phyloP scores from a whole-genome alignment of 192 early-diverging fungal species.

The Entomortierella chlamydospora region DNA sequence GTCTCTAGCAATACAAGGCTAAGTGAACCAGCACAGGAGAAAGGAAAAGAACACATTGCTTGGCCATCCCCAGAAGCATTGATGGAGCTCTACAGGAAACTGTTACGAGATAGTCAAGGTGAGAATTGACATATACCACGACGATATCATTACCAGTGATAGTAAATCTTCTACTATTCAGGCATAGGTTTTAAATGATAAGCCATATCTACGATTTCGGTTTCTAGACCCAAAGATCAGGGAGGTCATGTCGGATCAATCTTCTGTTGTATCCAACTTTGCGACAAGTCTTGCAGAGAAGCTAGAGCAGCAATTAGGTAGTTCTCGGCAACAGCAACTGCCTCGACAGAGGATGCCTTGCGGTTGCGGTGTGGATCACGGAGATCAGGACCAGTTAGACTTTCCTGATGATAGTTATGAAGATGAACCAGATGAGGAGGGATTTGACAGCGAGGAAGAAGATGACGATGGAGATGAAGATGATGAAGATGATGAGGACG shows the following conservation, averaged over 20 bases:
- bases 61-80: constrained; percentile 31
- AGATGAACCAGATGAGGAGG: constrained; percentile 36
- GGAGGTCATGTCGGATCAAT: constrained; percentile 23
- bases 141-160: too few relatives aligned
- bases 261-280: constrained; percentile 32
- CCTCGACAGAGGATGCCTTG: constrained; percentile 4
- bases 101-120: constrained; percentile 44
- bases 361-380: constrained; percentile 22
- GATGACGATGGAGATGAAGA: constrained; percentile 25
- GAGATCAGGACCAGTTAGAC: neutral
- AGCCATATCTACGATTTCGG: too few relatives aligned
- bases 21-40: neutral
- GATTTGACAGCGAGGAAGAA: constrained; percentile 19
- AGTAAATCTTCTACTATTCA: too few relatives aligned
- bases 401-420: constrained; percentile 30
- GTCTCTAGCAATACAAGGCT: neutral
- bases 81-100: constrained; percentile 30
- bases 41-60: constrained; percentile 2
- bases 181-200: too few relatives aligned
- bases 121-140: neutral
- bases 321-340: constrained; percentile 3
- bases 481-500: constrained; percentile 24
- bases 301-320: constrained; percentile 14
- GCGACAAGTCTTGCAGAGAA: constrained; percentile 23
- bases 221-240: constrained; percentile 31